A percentile compares a stretch with the other conserved stretches of the same genome.
These are phyloP conservation scores for Margaritispora aquatica DNA, from an alignment of 495 filamentous ascomycete species.

Conservation along the genomic window DNA sequence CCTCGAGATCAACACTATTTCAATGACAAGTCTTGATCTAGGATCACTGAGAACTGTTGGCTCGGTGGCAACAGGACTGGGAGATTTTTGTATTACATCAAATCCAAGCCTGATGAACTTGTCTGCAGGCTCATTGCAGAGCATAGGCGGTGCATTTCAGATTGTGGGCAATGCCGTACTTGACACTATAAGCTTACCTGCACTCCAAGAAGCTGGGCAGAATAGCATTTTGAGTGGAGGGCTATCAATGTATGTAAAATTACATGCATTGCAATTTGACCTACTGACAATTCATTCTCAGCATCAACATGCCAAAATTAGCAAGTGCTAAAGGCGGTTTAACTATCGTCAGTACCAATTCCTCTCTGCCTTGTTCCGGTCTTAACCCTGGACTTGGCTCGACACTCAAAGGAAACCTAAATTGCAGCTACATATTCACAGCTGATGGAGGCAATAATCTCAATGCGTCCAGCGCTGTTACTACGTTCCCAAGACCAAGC, in stretches of 20 bases:
- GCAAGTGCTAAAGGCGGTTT: neutral
- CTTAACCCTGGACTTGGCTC: neutral
- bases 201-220: slow-evolving; percentile 57
- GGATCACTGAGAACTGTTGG: neutral
- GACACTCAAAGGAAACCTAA: neutral
- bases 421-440: neutral
- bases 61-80: neutral
- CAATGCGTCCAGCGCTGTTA: neutral
- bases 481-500: neutral
- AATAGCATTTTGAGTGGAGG: neutral
- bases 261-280: neutral
- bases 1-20: slow-evolving; percentile 77
- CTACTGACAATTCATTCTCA: neutral
- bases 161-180: slow-evolving; percentile 74
- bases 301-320: neutral
- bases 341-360: neutral
- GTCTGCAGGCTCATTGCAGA: slow-evolving; percentile 56
- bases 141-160: slow-evolving; percentile 28
- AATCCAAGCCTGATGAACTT: slow-evolving; percentile 69
- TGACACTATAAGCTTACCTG: slow-evolving; percentile 67
- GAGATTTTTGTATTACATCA: neutral
- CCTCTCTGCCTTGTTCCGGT: neutral
- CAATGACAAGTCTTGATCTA: slow-evolving; percentile 51
- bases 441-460: neutral
- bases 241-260: neutral